Evolutionary conservation across 2,329 filamentous ascomycete genomes (phyloP), one percentile per base, ranked within the genome.

Genomic region (Fusarium citri): DNA sequence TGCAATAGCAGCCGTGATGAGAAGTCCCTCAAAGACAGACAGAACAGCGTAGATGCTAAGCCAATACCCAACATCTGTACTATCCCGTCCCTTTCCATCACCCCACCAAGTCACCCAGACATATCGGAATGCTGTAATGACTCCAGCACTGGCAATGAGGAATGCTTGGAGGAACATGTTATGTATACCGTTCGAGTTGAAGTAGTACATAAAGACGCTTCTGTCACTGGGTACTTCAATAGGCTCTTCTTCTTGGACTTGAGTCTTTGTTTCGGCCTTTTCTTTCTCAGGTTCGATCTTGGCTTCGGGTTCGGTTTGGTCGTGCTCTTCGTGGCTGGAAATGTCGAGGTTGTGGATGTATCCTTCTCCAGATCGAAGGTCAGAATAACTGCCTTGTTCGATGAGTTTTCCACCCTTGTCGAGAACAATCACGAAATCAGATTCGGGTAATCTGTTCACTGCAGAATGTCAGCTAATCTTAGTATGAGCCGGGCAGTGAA

Each of bases 341-440:
- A 83, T 72, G 4, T 78, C 78, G 4, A 83, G 75, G 23, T 73
- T 77, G 20, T 80, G 72, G 2, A 83, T 75, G 25, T 83, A 83
- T 25, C 78, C 78, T 4, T 76, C 72, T n/a, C 75, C 74, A 1
- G 69, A 71, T 47, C 80, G 72, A 2, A 85, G 76, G 8, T 80
- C 69, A 8, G 74, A 53, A 46, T 83, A 85, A 0, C 71, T 77
- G 5, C 77, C 77, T 57, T 86, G 81, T 30, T 85, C 83, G 2
- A 80, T 61, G 18, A 86, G 70, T 3, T 69, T 77, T 0, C 83
- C 83, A 4, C 80, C 74, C 12, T 66, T 64, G 3, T 78, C 78
- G 1, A 87, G 77, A 0, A 79, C 81, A 54, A 86, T 78, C 10
- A 87, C 79, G 40, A 82, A 78, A 46, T 85, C 80, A 3, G 83